Evolutionary conservation across 305 asterid genomes (phyloP), one percentile per base, ranked within the genome.

Genomic region (Fraxinus angustifolia): DNA sequence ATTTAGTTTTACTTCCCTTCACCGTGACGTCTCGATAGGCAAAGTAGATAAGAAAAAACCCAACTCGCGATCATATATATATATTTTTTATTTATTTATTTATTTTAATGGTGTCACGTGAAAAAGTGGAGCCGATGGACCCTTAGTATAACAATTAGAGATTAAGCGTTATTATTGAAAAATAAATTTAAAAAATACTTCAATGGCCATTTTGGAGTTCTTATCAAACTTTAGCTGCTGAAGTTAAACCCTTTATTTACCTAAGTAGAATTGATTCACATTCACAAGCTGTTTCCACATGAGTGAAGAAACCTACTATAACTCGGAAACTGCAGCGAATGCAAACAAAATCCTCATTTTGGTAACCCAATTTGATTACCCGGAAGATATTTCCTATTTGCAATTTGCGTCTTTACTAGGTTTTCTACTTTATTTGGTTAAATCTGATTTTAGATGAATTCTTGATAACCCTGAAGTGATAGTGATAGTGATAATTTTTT

Each of bases 301-400:
- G 72, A 65, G n/a, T 21, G 35, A 67, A 26, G 38, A 28, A 26
- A 4, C 17, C 34, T 4, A 14, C 38, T 1, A 70, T 50, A 2
- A 82, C 33, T 78, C 75, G 30, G 16, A 83, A 78, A 79, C 73
- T 70, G 82, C 84, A 11, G 45, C 38, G 79, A 16, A 19, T 34
- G 31, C 1, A 36, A 75, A 74, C 4, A 50, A 74, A 62, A 56
- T 19, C 81, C 45, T 1, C 17, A 3, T 30, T 58, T 76, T 30
- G 28, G 67, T 79, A 2, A 30, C 79, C 70, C 7, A 11, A 40
- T 67, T 6, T 48, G 77, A 70, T 70, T 42, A n/a, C 40, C 28
- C 2, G 14, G 70, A 62, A 71, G 30, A 50, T 75, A 3, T 65
- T 23, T 36, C 36, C 14, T n/a, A 19, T 26, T n/a, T 70, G 73